A percentile compares a stretch with the other conserved stretches of the same genome.
phyloP scores from a whole-genome alignment of 768 basidiomycete genomes.

The Boletus reticulatus region DNA sequence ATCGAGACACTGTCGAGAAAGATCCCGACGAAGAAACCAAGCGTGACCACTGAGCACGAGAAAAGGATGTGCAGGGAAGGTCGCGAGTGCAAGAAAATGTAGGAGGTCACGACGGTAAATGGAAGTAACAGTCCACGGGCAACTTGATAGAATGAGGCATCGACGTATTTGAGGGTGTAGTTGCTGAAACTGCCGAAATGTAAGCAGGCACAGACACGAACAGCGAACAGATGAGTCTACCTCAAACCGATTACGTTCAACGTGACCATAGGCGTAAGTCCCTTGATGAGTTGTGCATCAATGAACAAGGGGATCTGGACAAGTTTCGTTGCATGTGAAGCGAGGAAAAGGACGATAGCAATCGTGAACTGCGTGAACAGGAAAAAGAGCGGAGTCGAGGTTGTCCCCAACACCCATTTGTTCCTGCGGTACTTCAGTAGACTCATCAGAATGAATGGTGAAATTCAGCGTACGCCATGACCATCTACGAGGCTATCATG shows the following conservation, averaged over 20 bases:
- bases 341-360: conserved; percentile 71
- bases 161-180: conserved; percentile 90
- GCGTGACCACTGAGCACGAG: conserved; percentile 78
- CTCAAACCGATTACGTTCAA: conserved; percentile 84
- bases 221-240: conserved; percentile 39
- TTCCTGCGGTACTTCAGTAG: conserved; percentile 47
- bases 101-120: conserved; percentile 89
- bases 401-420: conserved; percentile 86
- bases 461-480: conserved; percentile 67
- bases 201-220: background rate
- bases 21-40: conserved; percentile 90
- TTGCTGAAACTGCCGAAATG: conserved; percentile 69
- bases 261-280: conserved; percentile 69
- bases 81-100: conserved; percentile 67
- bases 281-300: conserved; percentile 63
- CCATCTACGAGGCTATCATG: conserved; percentile 56
- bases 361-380: conserved; percentile 77
- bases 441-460: conserved; percentile 15
- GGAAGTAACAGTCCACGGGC: conserved; percentile 93
- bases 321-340: conserved; percentile 59
- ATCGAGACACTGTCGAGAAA: conserved; percentile 69
- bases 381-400: conserved; percentile 81
- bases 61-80: conserved; percentile 74
- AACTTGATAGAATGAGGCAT: conserved; percentile 94
- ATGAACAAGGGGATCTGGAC: conserved; percentile 67